Evolutionary conservation across 495 filamentous ascomycete species (phyloP), one percentile per base, ranked within the genome.

Genomic region (Lasiosphaeria ovina): DNA sequence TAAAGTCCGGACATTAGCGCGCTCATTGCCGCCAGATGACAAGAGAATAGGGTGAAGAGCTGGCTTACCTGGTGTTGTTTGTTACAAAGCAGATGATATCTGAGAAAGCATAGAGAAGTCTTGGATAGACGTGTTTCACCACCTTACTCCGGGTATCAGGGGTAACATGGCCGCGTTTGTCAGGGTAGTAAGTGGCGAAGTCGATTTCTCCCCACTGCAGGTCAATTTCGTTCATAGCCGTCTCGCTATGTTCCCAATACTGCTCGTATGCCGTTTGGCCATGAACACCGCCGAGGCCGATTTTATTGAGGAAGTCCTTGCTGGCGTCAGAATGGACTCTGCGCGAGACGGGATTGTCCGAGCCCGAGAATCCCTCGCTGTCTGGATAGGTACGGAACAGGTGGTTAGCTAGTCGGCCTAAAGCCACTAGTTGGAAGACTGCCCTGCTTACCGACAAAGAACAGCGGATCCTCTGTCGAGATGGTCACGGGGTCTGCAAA

Each of bases 101-200:
- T 0, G 77, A 79, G 47, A 81, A 79, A 0, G 78, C 76, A 59
- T 78, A 81, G 0, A 83, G 71, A 2, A 83, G 60, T 9, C 80
- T 66, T 17, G 80, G 80, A 64, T 83, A 83, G 1, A 82, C 63
- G 12, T 74, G 57, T 4, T 69, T 76, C 2, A 82, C 80, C 2
- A 71, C 68, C 3, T 57, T 14, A 31, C 55, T 54, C 3, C 62
- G 58, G 12, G 62, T 51, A 7, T 58, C 54, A 9, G 62, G 24
- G 3, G 56, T 42, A 32, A 64, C 62, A 50, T 56, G 40, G 24
- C 62, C 62, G 17, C 45, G n/a, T 59, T 50, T 16, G 17, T 40
- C 53, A 8, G 53, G 10, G 24, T 10, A 57, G 52, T 11, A 40
- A 5, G 34, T 14, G 16, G 48, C 35, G 35, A 17, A 32, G 45